Evolutionary conservation across 768 basidiomycete species (phyloP).

Genomic region (Scleroderma bovista): DNA sequence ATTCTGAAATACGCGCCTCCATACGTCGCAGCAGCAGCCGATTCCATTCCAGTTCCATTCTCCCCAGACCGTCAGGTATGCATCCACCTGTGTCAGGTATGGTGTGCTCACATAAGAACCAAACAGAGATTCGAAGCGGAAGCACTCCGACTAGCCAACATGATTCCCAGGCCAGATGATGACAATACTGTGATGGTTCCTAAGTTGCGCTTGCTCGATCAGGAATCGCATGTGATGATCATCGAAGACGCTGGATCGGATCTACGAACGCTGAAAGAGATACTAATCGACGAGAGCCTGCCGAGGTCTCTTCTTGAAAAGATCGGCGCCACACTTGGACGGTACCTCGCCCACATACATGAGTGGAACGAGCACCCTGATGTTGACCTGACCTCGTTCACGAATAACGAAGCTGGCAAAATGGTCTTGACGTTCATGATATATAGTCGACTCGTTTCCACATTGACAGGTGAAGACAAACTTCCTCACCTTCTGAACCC

Average conservation of each 20-base stretch:
- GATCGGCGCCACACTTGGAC: constrained; percentile 50
- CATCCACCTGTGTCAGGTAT: neutral
- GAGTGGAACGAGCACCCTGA: constrained; percentile 34
- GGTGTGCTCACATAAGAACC: constrained; percentile 16
- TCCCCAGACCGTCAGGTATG: constrained; percentile 50
- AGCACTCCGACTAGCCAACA: constrained; percentile 42
- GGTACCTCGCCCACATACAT: constrained; percentile 52
- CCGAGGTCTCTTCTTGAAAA: constrained; percentile 27
- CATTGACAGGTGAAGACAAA: constrained; percentile 26
- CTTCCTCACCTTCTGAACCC: constrained; percentile 38
- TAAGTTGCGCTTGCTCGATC: constrained; percentile 44
- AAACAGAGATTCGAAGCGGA: constrained; percentile 40
- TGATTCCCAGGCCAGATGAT: constrained; percentile 24
- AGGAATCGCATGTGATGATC: constrained; percentile 44
- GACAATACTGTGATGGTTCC: constrained; percentile 45
- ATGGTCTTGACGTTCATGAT: constrained; percentile 34
- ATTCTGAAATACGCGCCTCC: constrained; percentile 56
- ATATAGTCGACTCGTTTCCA: constrained; percentile 42
- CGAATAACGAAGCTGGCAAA: constrained; percentile 36
- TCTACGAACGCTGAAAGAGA: constrained; percentile 33
- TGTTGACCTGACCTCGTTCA: constrained; percentile 33
- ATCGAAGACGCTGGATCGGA: constrained; percentile 56
- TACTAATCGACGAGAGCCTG: constrained; percentile 32
- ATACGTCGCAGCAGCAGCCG: constrained; percentile 30
- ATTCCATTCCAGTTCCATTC: constrained; percentile 22